Percentiles rank a stretch among this genome's conserved stretches.
Conservation (phyloP, 2,329 filamentous ascomycete genomes). For the Tolypocladium capitatum region DNA sequence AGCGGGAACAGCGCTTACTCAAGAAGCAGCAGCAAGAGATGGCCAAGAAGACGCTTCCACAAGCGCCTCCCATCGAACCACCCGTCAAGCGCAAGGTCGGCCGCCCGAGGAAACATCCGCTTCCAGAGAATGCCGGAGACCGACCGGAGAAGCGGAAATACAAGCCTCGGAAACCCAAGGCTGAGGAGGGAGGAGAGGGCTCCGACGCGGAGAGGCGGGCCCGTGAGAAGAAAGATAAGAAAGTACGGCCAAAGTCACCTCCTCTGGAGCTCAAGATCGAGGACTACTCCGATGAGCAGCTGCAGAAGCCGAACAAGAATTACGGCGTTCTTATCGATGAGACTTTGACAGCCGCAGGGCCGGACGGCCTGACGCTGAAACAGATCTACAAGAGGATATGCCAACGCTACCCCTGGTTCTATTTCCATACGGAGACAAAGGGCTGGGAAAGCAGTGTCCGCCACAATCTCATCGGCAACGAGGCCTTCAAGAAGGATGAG, state of each 20-base stretch:
- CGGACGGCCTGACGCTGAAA: conserved; percentile 42
- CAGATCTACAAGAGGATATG: conserved; percentile 52
- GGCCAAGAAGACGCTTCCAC: conserved; percentile 37
- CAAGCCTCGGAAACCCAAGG: conserved; percentile 45
- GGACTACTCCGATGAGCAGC: conserved; percentile 43
- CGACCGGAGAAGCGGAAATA: conserved; percentile 52
- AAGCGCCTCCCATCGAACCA: conserved; percentile 32
- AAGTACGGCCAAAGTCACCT: conserved; percentile 44
- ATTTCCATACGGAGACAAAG: conserved; percentile 46
- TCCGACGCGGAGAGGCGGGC: conserved; percentile 42
- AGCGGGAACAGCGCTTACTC: conserved; percentile 53
- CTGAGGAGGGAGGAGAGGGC: conserved; percentile 39
- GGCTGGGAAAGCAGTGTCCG: conserved; percentile 56
- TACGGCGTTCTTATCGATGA: conserved; percentile 49
- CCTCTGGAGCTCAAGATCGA: conserved; percentile 40
- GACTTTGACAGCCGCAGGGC: conserved; percentile 38
- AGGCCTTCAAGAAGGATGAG: conserved; percentile 46
- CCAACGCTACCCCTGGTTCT: conserved; percentile 44
- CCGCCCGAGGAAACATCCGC: conserved; percentile 49
- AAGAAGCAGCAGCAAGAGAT: conserved; percentile 40
- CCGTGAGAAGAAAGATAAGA: conserved; percentile 48
- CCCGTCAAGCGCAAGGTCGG: conserved; percentile 52
- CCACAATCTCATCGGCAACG: conserved; percentile 49
- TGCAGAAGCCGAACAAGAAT: conserved; percentile 49
- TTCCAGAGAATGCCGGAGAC: conserved; percentile 40